Evolutionary conservation across 192 early-diverging fungal species (phyloP).

Genomic region (Podila verticillata): DNA sequence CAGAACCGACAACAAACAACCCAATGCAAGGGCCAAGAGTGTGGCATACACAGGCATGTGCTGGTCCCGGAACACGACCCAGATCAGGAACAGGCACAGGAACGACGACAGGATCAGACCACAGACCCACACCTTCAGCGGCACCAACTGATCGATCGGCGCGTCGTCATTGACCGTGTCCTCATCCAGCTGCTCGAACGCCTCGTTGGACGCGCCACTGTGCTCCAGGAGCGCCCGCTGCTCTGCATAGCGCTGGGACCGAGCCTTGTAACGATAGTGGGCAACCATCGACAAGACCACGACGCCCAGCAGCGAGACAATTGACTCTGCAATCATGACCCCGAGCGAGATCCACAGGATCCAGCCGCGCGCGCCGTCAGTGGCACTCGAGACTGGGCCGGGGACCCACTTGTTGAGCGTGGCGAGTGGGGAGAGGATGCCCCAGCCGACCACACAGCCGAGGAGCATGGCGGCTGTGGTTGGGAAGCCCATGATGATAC

Average conservation of each 20-base stretch:
- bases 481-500: conserved; percentile 84
- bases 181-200: conserved; percentile 11
- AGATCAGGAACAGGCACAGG: conserved; percentile 70
- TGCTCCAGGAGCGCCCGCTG: background rate
- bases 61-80: conserved; percentile 66
- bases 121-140: conserved; percentile 65
- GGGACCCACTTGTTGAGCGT: conserved; percentile 77
- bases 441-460: conserved; percentile 79
- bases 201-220: background rate
- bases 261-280: conserved; percentile 37
- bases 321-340: conserved; percentile 81
- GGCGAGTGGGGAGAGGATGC: conserved; percentile 75
- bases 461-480: conserved; percentile 77
- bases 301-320: conserved; percentile 69
- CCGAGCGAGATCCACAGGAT: conserved; percentile 83
- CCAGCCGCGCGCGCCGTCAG: conserved; percentile 76
- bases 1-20: conserved; percentile 78
- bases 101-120: conserved; percentile 72
- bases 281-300: conserved; percentile 49
- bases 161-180: conserved; percentile 52
- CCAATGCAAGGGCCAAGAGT: conserved; percentile 74
- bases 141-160: conserved; percentile 65
- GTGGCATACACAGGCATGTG: conserved; percentile 73
- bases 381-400: conserved; percentile 75
- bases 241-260: conserved; percentile 6